Base-by-base conservation (phyloP, 139 green algal species). In the Dunaliella sp. region DNA sequence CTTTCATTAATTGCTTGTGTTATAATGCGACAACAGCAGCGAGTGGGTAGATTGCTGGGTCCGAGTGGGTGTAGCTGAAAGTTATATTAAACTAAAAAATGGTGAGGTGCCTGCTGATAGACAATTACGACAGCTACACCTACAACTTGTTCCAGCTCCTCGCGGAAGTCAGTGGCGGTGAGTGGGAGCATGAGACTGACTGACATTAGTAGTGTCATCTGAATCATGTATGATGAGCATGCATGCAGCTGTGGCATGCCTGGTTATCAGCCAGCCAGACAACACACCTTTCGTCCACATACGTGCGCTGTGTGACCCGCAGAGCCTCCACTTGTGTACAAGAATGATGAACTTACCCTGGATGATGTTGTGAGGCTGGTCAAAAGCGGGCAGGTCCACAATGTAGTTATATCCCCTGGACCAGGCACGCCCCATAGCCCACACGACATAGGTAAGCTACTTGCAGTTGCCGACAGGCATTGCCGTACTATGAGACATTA, bases 71-170 rank as follows among this genome's bases (percentile, higher is more conserved):
- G n/a, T n/a, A n/a, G n/a, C n/a, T n/a, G n/a, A n/a, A n/a, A n/a
- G n/a, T n/a, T n/a, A n/a, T n/a, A n/a, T n/a, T n/a, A n/a, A n/a
- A n/a, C n/a, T n/a, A 65, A 26, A 30, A 34, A 35, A 80, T 21
- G 3, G 84, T 90, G 87, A 38, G 87, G 0, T 86, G 83, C 1
- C 87, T 99, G 30, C 87, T 99, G 7, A 94, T 99, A 25, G 97
- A 99, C 88, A 99, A 99, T 73, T 99, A 99, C 85, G 97, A 99
- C 79, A 96, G 90, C 75, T 99, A 99, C 92, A 99, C 97, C 0
- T 99, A 98, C 91, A 99, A 99, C 84, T 88, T 99, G 77, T 98
- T 92, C 85, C 97, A 99, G 86, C 84, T 98, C 1, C 38, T 92
- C 32, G 93, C 93, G 0, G 90, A 94, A n/a, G 94, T 97, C 1